phyloP scores from a whole-genome alignment of 1,139 yeast species.

The Suhomyces panamericanus region DNA sequence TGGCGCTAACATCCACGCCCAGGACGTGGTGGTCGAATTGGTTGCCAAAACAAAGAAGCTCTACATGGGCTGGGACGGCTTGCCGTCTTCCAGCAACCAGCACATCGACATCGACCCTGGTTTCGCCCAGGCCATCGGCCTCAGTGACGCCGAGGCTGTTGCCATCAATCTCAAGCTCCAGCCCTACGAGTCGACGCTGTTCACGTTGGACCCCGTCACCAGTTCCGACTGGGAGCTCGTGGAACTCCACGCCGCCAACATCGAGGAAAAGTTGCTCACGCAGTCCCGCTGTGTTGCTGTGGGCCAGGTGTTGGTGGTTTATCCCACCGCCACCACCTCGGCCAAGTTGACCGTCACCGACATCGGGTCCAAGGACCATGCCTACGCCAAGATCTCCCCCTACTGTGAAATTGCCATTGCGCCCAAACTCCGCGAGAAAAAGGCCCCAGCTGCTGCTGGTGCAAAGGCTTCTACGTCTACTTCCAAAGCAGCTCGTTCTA shows the following conservation, averaged over 20 bases:
- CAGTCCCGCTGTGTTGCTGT: slow-evolving; percentile 77
- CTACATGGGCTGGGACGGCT: slow-evolving; percentile 87
- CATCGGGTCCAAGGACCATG: slow-evolving; percentile 50
- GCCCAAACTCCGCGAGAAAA: slow-evolving; percentile 60
- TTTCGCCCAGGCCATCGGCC: slow-evolving; percentile 47
- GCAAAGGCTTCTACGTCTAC: slow-evolving; percentile 21
- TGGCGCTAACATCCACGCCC: slow-evolving; percentile 57
- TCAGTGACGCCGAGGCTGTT: slow-evolving; percentile 48
- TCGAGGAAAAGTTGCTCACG: slow-evolving; percentile 72
- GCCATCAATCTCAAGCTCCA: slow-evolving; percentile 44
- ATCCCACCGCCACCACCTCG: slow-evolving; percentile 63
- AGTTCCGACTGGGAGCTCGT: slow-evolving; percentile 90
- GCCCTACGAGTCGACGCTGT: slow-evolving; percentile 54
- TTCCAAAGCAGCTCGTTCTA: slow-evolving; percentile 16
- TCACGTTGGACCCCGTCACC: slow-evolving; percentile 76
- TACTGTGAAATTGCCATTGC: slow-evolving; percentile 82
- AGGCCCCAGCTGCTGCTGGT: slow-evolving; percentile 17
- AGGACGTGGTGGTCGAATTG: slow-evolving; percentile 58
- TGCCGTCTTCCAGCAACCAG: slow-evolving; percentile 36
- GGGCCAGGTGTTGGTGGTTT: slow-evolving; percentile 65
- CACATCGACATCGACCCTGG: slow-evolving; percentile 43
- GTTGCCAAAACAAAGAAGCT: slow-evolving; percentile 28
- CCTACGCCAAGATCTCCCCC: slow-evolving; percentile 63
- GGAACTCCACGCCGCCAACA: slow-evolving; percentile 74
- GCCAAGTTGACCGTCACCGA: slow-evolving; percentile 66